Base-by-base conservation (phyloP, 2,329 filamentous ascomycete genomes). In the Neoscytalidium dimidiatum region DNA sequence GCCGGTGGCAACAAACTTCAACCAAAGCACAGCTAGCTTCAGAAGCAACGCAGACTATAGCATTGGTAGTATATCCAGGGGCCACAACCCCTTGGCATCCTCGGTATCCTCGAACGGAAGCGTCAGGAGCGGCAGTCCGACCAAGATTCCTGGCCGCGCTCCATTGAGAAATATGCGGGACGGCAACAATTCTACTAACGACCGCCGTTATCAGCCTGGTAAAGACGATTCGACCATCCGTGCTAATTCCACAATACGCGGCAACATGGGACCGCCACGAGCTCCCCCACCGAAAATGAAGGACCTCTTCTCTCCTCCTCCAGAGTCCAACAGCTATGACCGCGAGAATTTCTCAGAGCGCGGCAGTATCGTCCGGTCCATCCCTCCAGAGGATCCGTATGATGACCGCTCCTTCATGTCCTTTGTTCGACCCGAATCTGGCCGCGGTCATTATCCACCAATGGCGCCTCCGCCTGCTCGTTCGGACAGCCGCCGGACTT, bases 241-340 rank as follows among this genome's bases (percentile, higher is more conserved):
- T 76, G 35, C 70, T 71, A 71, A 72, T 31, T 56, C 48, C 4
- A 60, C 56, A 33, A 60, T 60, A 46, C 62, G 62, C 68, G 71
- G 44, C 8, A 56, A 64, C 6, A 82, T 80, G 79, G 76, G 72
- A 66, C 79, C 76, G 63, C 79, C 78, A 69, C 80, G 84, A 28
- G 85, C 86, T 60, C 86, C 86, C 72, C 94, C 94, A 13, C 94
- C 94, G 56, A 95, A 93, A 77, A 97, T 98, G 93, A 89, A 94
- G 69, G 92, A 96, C 46, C 83, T 97, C 31, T 87, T 88, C 68
- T 77, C 82, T 8, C 85, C 86, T 52, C 82, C 84, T 4, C 81
- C 71, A 3, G 58, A 62, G 71, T 53, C 75, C 66, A 72, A 73
- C 52, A 23, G 5, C 41, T 46, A 33, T n/a, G 70, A 73, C n/a